phyloP scores from a whole-genome alignment of 2,329 filamentous ascomycete species.

The Ceratocystis variospora region DNA sequence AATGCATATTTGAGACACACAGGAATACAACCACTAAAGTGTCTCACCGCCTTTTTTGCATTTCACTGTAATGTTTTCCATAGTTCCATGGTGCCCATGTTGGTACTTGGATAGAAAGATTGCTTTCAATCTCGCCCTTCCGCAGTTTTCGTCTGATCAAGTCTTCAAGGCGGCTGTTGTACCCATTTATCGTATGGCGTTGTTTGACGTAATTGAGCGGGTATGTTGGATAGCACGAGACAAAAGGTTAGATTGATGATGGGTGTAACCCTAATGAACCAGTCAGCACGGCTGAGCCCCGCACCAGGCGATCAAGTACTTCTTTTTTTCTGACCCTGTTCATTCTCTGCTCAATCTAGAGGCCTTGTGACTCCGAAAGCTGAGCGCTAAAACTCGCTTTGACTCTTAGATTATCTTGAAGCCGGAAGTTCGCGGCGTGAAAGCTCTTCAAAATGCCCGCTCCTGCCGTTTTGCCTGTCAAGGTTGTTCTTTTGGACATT shows the following conservation, averaged over 20 bases:
- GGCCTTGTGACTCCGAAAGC: neutral
- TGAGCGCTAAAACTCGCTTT: no score
- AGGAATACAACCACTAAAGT: neutral
- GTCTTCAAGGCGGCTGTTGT: neutral
- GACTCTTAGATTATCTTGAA: neutral
- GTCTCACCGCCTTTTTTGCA: slow-evolving; percentile 7
- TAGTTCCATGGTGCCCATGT: neutral
- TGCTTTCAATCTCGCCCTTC: no score
- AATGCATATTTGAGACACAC: neutral
- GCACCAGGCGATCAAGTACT: neutral
- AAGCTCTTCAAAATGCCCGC: neutral
- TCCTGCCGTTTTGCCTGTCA: slow-evolving; percentile 23
- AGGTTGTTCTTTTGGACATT: slow-evolving; percentile 44
- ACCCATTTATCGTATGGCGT: neutral
- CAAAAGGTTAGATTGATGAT: neutral
- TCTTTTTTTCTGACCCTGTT: neutral
- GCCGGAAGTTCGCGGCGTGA: neutral
- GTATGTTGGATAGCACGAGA: neutral
- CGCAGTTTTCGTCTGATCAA: neutral
- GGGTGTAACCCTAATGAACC: neutral
- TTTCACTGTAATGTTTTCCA: neutral
- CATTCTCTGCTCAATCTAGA: neutral
- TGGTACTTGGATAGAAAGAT: neutral
- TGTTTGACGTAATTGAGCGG: neutral
- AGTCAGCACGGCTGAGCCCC: neutral